Evolutionary conservation across 2,329 filamentous ascomycete genomes (phyloP), one percentile per base, ranked within the genome.

Genomic region (Pseudogymnoascus sp.): DNA sequence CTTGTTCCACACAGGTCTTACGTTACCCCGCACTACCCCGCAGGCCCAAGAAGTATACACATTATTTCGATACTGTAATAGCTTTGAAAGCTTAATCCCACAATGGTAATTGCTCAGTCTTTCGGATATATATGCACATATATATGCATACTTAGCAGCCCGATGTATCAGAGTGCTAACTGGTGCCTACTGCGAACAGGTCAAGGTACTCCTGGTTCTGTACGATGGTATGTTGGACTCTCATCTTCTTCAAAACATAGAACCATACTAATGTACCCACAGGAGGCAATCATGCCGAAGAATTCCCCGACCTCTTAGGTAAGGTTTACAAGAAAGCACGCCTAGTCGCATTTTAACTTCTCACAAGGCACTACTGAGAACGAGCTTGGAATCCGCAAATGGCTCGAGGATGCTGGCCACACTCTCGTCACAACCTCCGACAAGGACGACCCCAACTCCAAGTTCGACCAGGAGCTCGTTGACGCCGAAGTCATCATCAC

Each of bases 401-500:
- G 94, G 93, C 88, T 99, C 71, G 94, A 97, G 83, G 90, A 93
- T 66, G 88, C 95, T 77, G 94, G 94, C 73, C 94, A 99, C 85
- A 95, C 91, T 67, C 86, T 99, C 66, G 85, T 99, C 71, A 99
- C 94, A 72, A 99, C 94, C 68, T 96, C 92, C 53, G 91, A 97
- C 83, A 99, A 99, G 83, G 94, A 99, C 72, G 89, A 91, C 69
- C 89, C 91, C 80, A 84, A 89, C 83, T 97, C 93, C 66, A 89
- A 84, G 70, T 97, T 99, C 71, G 94, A 97, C 79, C 84, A 92
- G 81, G 91, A 99, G 80, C 85, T 99, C 63, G 92, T 94, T 66
- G 94, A 97, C 75, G 92, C 94, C 66, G 94, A 99, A 79, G 83
- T 99, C 78, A 97, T 99, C 84, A 97, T 99, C 79, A 99, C 94